Percentiles rank a stretch among this genome's conserved stretches.
phyloP scores from a whole-genome alignment of 331 rosid genomes.

The Erythrophleum ivorense region DNA sequence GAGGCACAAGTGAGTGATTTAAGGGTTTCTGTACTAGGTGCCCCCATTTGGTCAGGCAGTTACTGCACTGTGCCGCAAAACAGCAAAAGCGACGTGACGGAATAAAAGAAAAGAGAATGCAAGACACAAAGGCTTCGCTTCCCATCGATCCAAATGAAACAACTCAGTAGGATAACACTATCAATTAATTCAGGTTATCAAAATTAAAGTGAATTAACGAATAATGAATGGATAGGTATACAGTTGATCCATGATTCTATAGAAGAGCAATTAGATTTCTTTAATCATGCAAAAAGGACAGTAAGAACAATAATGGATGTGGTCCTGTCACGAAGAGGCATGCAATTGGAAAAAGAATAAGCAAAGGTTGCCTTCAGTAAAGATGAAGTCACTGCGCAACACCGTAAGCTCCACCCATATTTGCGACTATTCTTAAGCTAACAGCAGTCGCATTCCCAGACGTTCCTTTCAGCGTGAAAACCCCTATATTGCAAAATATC shows the following conservation, averaged over 20 bases:
- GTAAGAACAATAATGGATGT: constrained; percentile 33
- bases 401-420: background rate
- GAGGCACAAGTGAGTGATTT: too few relatives aligned
- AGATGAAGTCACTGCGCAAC: too few relatives aligned
- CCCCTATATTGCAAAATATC: background rate
- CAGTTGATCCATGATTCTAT: background rate
- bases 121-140: too few relatives aligned
- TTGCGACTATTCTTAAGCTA: background rate
- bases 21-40: background rate
- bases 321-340: constrained; percentile 38
- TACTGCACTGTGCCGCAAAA: constrained; percentile 41
- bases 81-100: constrained; percentile 42
- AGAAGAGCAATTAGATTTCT: background rate
- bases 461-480: constrained; percentile 29
- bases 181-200: too few relatives aligned
- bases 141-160: too few relatives aligned
- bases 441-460: background rate
- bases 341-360: constrained; percentile 45
- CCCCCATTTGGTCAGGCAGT: constrained; percentile 8
- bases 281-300: background rate
- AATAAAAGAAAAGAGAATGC: background rate
- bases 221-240: too few relatives aligned
- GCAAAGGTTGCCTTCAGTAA: constrained; percentile 25
- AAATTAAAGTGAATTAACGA: too few relatives aligned
- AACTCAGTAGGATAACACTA: too few relatives aligned